phyloP scores from a whole-genome alignment of 2,329 filamentous ascomycete species.

The Fonsecaea nubica region DNA sequence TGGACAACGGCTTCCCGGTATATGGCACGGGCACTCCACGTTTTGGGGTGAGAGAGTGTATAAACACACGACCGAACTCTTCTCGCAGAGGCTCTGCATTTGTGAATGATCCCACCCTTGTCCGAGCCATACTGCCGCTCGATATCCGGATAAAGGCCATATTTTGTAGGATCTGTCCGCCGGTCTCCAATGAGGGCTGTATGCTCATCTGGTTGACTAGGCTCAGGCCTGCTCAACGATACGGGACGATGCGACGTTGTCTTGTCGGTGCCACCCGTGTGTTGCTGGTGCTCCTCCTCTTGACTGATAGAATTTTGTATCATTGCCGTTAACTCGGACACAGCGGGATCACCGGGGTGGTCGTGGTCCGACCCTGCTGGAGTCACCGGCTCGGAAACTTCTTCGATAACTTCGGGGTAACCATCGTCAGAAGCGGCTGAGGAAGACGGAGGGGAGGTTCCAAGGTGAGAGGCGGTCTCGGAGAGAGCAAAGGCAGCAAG shows the following conservation, averaged over 20 bases:
- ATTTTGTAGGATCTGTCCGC: conserved; percentile 29
- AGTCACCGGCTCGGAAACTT: conserved; percentile 66
- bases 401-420: conserved; percentile 60
- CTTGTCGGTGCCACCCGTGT: conserved; percentile 34
- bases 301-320: conserved; percentile 51
- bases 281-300: conserved; percentile 30
- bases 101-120: conserved; percentile 11
- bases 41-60: conserved; percentile 64
- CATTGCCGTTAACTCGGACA: conserved; percentile 60
- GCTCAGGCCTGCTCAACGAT: conserved; percentile 15
- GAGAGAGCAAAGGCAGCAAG: conserved; percentile 81
- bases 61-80: conserved; percentile 30
- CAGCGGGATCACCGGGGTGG: conserved; percentile 44
- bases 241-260: conserved; percentile 3
- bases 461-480: conserved; percentile 48
- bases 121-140: conserved; percentile 40
- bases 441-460: conserved; percentile 30
- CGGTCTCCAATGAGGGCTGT: conserved; percentile 37
- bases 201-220: conserved; percentile 39
- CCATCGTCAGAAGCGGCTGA: conserved; percentile 34
- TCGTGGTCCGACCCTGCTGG: conserved; percentile 51
- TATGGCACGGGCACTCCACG: conserved; percentile 72
- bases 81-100: conserved; percentile 21
- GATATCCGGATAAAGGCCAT: conserved; percentile 39
- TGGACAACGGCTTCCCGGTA: conserved; percentile 69